These are phyloP conservation scores for Scytalidium sp. DNA, from an alignment of 2,329 filamentous ascomycete genomes.

Conservation along the genomic window DNA sequence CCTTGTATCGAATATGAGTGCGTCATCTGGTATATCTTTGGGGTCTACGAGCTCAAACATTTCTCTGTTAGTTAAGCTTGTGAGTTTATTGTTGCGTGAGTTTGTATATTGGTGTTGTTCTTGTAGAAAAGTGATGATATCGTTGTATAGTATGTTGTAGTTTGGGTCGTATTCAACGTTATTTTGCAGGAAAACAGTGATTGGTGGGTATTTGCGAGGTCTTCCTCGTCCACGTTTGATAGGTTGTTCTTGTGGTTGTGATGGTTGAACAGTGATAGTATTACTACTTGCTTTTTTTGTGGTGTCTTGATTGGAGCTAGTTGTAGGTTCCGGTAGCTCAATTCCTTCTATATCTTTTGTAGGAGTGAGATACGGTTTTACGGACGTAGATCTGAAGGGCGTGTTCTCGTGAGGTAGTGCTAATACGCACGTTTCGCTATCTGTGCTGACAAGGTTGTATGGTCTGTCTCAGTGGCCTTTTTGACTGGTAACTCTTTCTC, in stretches of 20 bases:
- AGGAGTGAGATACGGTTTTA: slow-evolving; percentile 7
- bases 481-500: slow-evolving; percentile 6
- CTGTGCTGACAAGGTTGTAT: slow-evolving; percentile 6
- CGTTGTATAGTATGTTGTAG: background rate
- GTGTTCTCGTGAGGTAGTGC: slow-evolving; percentile 1
- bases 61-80: background rate
- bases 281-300: background rate
- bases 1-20: background rate
- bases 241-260: background rate
- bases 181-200: background rate
- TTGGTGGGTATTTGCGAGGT: background rate
- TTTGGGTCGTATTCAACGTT: background rate
- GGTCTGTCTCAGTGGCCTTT: slow-evolving; percentile 3
- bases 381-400: slow-evolving; percentile 5
- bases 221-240: background rate
- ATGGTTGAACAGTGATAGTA: background rate
- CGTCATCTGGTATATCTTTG: background rate
- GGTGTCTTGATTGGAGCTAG: no score
- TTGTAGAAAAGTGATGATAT: background rate
- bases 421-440: slow-evolving; percentile 6
- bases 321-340: background rate
- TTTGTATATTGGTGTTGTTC: background rate
- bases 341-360: background rate
- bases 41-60: background rate
- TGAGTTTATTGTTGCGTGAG: background rate